phyloP scores from a whole-genome alignment of 192 early-diverging fungal genomes.

The Entomortierella chlamydospora region DNA sequence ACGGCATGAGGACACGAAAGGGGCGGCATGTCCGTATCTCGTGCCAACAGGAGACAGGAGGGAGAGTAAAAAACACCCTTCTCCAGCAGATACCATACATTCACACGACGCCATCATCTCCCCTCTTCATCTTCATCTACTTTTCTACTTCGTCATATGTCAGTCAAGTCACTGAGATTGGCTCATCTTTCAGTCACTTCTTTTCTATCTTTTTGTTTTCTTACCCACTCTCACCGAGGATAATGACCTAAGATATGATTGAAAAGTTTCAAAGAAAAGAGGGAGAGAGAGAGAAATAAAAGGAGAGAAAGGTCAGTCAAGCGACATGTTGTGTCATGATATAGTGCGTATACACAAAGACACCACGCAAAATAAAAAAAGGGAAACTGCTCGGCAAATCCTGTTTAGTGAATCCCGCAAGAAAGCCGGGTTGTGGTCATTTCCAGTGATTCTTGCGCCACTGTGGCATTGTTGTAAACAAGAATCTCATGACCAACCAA shows the following conservation, averaged over 20 bases:
- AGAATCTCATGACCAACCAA: too few relatives aligned
- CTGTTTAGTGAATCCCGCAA: too few relatives aligned
- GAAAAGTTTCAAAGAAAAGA: background rate
- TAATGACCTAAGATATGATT: constrained; percentile 73
- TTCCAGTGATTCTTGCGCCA: too few relatives aligned
- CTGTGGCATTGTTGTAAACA: too few relatives aligned
- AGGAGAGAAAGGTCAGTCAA: too few relatives aligned
- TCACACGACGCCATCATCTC: background rate
- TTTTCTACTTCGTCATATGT: background rate
- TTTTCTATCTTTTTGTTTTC: constrained; percentile 14
- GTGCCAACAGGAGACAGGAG: constrained; percentile 16
- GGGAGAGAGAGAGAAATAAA: background rate
- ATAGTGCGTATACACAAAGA: too few relatives aligned
- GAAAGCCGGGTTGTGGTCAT: too few relatives aligned
- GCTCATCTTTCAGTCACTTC: background rate
- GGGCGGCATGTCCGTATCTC: background rate
- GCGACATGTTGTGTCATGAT: background rate
- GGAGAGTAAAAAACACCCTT: constrained; percentile 4
- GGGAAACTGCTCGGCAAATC: too few relatives aligned
- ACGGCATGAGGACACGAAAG: background rate
- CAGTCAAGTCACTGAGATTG: constrained; percentile 24
- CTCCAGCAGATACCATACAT: background rate
- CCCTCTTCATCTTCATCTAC: background rate
- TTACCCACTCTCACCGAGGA: constrained; percentile 88
- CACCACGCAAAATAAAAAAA: too few relatives aligned